Base-by-base conservation (phyloP, 176 grass and related monocot genomes). In the Tillandsia leiboldiana region DNA sequence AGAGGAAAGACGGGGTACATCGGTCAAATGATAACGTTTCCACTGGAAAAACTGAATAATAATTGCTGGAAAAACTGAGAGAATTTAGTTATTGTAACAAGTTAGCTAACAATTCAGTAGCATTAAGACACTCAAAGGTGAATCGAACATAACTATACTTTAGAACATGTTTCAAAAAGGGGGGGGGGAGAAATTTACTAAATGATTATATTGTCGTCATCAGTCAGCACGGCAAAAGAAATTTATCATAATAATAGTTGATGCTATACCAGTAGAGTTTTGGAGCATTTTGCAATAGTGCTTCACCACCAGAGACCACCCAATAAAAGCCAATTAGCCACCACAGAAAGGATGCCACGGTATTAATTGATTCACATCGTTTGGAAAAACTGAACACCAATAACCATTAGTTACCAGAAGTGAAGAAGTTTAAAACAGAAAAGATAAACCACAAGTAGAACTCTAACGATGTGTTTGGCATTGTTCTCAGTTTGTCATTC, bases 311-410 rank as follows among this genome's bases (percentile, higher is more conserved):
- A 1, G 95, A 84, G 27, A 90, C 75, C 74, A 88, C 63, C 90
- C 90, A 99, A 75, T 90, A 99, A 80, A 99, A 94, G 64, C 95
- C 95, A 79, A 94, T 67, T 52, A 99, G 81, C 95, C 95, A 99
- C 95, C 95, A 99, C 47, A 99, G 70, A 78, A 99, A 86, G 23
- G 95, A 99, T 48, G 70, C 62, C 77, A 87, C 63, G 0, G 87
- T 94, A 77, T 99, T 99, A 47, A 99, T 24, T 9, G 95, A 90
- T 79, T 99, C 95, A 0, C 95, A 99, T 26, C 76, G 76, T 57
- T 85, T 90, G 0, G 79, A 59, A 58, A 67, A 77, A 53, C 95
- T 99, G 87, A 17, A 70, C 11, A 50, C 59, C 18, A 78, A 72
- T 51, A 59, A 48, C 12, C 71, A 79, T 66, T 18, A 73, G 22